Percentiles rank a stretch among this genome's conserved stretches.
Conservation (phyloP, 1,284 basidiomycete species). For the Sanghuangporus weigelae region DNA sequence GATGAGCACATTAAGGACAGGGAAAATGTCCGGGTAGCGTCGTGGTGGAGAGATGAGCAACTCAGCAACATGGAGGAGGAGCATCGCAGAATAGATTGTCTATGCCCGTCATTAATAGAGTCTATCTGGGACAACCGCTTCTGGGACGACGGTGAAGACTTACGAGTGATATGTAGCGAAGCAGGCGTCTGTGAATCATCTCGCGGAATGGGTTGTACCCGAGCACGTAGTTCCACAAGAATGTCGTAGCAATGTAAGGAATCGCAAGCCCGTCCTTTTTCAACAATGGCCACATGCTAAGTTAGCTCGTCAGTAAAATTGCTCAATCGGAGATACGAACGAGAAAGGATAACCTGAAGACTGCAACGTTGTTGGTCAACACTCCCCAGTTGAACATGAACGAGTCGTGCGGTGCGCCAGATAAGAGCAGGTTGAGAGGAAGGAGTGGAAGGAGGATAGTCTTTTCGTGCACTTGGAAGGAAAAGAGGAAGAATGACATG, state of each 20-base stretch:
- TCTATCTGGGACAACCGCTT: neutral
- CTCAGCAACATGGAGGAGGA: constrained; percentile 62
- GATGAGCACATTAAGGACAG: constrained; percentile 83
- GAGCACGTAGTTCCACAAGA: constrained; percentile 80
- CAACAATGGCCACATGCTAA: constrained; percentile 87
- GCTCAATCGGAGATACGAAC: neutral
- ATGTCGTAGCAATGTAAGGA: constrained; percentile 61
- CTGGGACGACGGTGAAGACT: constrained; percentile 23
- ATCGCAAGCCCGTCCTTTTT: constrained; percentile 74
- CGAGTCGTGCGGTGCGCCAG: constrained; percentile 54
- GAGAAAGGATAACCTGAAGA: constrained; percentile 63
- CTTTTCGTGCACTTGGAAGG: constrained; percentile 96
- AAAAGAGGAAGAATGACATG: constrained; percentile 91
- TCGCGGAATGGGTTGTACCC: constrained; percentile 65
- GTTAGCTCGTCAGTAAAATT: constrained; percentile 7
- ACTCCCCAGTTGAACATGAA: constrained; percentile 74
- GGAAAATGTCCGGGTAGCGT: constrained; percentile 81
- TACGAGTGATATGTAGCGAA: constrained; percentile 60
- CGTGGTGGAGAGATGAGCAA: constrained; percentile 53
- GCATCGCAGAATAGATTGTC: constrained; percentile 44
- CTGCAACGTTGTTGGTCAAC: constrained; percentile 80
- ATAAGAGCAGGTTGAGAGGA: constrained; percentile 77
- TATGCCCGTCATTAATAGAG: constrained; percentile 38
- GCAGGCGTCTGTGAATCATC: constrained; percentile 33
- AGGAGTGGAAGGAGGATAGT: constrained; percentile 85